Percentiles rank a stretch among this genome's conserved stretches.
These are phyloP conservation scores for Colletotrichum sp. DNA, from an alignment of 2,329 filamentous ascomycete genomes.

Conservation along the genomic window DNA sequence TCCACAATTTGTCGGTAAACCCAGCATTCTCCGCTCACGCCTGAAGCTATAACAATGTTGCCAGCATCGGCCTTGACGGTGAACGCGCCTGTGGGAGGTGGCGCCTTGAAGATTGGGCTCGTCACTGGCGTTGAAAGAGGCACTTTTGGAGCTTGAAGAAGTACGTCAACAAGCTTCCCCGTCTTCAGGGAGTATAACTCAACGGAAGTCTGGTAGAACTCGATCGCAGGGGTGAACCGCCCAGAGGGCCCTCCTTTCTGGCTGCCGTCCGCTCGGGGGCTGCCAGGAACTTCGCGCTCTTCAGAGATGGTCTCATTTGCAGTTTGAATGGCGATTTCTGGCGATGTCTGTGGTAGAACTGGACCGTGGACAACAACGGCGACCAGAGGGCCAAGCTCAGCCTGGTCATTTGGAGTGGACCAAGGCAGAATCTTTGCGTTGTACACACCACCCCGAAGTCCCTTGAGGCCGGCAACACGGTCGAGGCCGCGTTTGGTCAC, in stretches of 20 bases:
- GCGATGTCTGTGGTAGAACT: constrained; percentile 50
- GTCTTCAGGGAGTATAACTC: constrained; percentile 86
- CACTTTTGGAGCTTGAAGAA: constrained; percentile 73
- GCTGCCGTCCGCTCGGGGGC: constrained; percentile 44
- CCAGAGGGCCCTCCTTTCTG: constrained; percentile 41
- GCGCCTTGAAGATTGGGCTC: constrained; percentile 70
- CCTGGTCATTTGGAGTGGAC: constrained; percentile 58
- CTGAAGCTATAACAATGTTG: constrained; percentile 78
- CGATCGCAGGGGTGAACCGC: constrained; percentile 45
- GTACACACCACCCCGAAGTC: constrained; percentile 79
- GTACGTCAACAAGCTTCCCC: constrained; percentile 72
- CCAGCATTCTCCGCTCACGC: constrained; percentile 85
- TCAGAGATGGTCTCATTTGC: constrained; percentile 43
- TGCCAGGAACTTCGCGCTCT: constrained; percentile 46
- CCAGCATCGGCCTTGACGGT: constrained; percentile 75
- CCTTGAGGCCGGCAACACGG: constrained; percentile 72
- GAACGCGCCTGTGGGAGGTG: constrained; percentile 74
- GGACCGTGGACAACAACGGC: constrained; percentile 84
- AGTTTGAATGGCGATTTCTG: constrained; percentile 38
- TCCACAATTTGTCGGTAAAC: constrained; percentile 64
- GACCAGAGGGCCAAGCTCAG: constrained; percentile 72
- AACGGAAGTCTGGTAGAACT: constrained; percentile 83
- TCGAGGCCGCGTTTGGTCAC: constrained; percentile 76
- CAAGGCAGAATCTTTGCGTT: constrained; percentile 84
- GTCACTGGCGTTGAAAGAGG: constrained; percentile 62